Evolutionary conservation across 805 yeast species (phyloP).

Genomic region (Saturnispora saitoi): DNA sequence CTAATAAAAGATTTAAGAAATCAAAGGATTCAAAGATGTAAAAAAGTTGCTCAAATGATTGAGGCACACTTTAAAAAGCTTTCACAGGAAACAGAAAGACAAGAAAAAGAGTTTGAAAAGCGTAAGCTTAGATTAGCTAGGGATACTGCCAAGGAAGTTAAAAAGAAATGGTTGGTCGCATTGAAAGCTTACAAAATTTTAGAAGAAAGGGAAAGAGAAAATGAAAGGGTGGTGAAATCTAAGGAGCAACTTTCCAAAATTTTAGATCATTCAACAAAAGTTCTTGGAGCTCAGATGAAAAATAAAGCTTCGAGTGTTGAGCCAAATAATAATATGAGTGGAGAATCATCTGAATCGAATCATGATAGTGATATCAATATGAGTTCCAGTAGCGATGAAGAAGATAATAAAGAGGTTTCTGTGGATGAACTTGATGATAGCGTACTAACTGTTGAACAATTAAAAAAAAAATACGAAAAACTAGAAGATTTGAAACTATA

Average conservation of each 20-base stretch:
- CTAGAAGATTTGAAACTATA: slow-evolving; percentile 23
- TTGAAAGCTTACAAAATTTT: slow-evolving; percentile 68
- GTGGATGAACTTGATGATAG: slow-evolving; percentile 33
- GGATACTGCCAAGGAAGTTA: slow-evolving; percentile 73
- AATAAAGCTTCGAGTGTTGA: slow-evolving; percentile 24
- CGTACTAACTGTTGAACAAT: slow-evolving; percentile 45
- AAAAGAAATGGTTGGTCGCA: slow-evolving; percentile 85
- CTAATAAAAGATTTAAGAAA: slow-evolving; percentile 58
- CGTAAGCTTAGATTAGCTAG: slow-evolving; percentile 65
- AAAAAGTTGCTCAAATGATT: slow-evolving; percentile 69
- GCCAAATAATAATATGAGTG: slow-evolving; percentile 8
- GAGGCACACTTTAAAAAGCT: slow-evolving; percentile 81
- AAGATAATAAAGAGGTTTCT: slow-evolving; percentile 17
- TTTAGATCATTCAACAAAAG: slow-evolving; percentile 83
- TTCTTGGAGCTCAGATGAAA: slow-evolving; percentile 75
- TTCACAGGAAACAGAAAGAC: slow-evolving; percentile 82
- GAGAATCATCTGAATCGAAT: slow-evolving; percentile 15
- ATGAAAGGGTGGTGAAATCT: slow-evolving; percentile 69
- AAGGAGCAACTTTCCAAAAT: slow-evolving; percentile 81
- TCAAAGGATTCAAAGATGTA: slow-evolving; percentile 56
- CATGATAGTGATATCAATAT: slow-evolving; percentile 20
- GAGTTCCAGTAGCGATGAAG: slow-evolving; percentile 21
- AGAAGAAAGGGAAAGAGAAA: slow-evolving; percentile 72
- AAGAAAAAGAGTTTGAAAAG: slow-evolving; percentile 65
- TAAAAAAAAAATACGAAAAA: slow-evolving; percentile 46